A percentile compares a stretch with the other conserved stretches of the same genome.
These are phyloP conservation scores for Neospermospora avenae DNA, from an alignment of 2,329 filamentous ascomycete genomes.

Conservation along the genomic window DNA sequence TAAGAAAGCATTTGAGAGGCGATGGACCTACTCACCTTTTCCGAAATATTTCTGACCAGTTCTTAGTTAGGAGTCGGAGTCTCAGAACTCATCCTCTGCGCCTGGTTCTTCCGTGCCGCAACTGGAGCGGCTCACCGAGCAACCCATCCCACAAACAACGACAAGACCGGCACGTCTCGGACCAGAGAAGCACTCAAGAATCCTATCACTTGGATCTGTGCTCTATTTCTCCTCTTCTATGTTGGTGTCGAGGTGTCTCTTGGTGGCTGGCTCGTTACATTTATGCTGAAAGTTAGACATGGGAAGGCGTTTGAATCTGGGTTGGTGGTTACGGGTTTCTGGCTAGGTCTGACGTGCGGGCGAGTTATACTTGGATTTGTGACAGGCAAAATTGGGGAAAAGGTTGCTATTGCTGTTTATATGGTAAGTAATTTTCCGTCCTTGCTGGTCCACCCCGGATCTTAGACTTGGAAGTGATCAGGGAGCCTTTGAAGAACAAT, in stretches of 20 bases:
- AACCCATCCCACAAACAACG: constrained; percentile 45
- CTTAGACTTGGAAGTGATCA: constrained; percentile 72
- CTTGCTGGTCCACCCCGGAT: constrained; percentile 75
- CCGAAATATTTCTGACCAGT: not conserved
- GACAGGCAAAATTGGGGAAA: constrained; percentile 72
- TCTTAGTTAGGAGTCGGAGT: constrained; percentile 46
- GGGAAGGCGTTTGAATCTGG: constrained; percentile 12
- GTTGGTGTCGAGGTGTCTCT: constrained; percentile 74
- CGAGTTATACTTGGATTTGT: constrained; percentile 73
- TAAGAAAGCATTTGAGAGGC: constrained; percentile 34
- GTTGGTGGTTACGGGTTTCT: constrained; percentile 63
- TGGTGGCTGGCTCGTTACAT: constrained; percentile 79
- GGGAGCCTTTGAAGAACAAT: no score
- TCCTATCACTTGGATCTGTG: constrained; percentile 67
- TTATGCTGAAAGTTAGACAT: constrained; percentile 69
- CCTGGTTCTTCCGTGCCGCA: constrained; percentile 60
- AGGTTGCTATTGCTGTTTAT: constrained; percentile 61
- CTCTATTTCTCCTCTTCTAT: constrained; percentile 73
- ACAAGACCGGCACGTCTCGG: constrained; percentile 18
- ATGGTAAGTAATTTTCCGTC: constrained; percentile 56
- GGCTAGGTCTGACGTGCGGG: constrained; percentile 77
- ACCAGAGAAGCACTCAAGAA: constrained; percentile 37
- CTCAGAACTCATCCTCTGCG: constrained; percentile 52
- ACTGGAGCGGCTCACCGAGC: constrained; percentile 55
- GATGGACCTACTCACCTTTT: not conserved